These are phyloP conservation scores for Citrullus colocynthis DNA, from an alignment of 306 rosid species.

Conservation along the genomic window DNA sequence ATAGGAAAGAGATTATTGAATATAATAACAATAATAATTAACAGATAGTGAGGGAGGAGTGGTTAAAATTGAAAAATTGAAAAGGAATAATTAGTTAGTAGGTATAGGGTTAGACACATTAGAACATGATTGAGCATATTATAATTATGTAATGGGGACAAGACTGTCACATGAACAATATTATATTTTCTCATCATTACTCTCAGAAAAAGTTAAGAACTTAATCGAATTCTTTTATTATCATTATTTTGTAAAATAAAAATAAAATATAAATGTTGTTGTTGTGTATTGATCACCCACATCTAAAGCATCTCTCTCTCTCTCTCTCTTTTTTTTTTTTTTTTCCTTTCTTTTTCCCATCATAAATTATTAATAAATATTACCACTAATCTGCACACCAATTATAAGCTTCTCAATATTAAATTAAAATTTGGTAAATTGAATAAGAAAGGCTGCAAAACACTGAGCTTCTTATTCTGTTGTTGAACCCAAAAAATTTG, in stretches of 20 bases:
- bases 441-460: constrained; percentile 21
- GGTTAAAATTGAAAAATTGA: constrained; percentile 16
- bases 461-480: constrained; percentile 14
- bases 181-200: constrained; percentile 22
- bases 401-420: constrained; percentile 40
- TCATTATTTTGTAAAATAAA: neutral
- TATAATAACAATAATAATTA: neutral
- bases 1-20: neutral
- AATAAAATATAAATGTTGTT: constrained; percentile 12
- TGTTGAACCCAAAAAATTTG: constrained; percentile 44
- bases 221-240: constrained; percentile 10
- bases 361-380: constrained; percentile 29
- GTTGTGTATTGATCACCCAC: constrained; percentile 41
- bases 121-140: constrained; percentile 36
- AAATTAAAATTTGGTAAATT: neutral
- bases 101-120: constrained; percentile 32
- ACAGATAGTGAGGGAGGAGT: constrained; percentile 4
- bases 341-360: neutral
- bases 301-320: constrained; percentile 68
- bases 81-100: constrained; percentile 13
- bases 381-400: constrained; percentile 32
- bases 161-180: constrained; percentile 41
- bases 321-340: neutral
- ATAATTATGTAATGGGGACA: constrained; percentile 35
- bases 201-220: constrained; percentile 1